Percentiles rank a stretch among this genome's conserved stretches.
Conservation (phyloP, 2,329 filamentous ascomycete species). For the Fusarium sp. region DNA sequence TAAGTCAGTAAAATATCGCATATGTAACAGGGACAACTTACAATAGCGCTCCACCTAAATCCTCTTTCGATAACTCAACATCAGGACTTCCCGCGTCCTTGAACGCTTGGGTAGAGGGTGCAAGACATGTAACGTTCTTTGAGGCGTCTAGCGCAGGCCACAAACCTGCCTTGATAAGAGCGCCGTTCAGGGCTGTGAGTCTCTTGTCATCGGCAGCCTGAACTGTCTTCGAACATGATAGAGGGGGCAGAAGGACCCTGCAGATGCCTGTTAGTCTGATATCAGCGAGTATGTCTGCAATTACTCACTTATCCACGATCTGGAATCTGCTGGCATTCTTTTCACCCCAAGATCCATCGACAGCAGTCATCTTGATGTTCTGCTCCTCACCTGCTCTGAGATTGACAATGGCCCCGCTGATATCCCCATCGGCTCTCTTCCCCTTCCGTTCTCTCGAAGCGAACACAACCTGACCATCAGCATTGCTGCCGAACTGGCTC, state of each 20-base stretch:
- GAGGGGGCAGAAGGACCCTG: conserved; percentile 27
- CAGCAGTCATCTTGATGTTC: conserved; percentile 29
- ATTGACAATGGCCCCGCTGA: background rate
- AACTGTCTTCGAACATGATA: conserved; percentile 24
- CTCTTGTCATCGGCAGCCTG: conserved; percentile 1
- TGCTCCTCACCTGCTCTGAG: conserved; percentile 28
- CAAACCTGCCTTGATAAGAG: conserved; percentile 19
- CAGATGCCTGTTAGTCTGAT: fast-evolving
- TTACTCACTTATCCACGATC: conserved; percentile 25
- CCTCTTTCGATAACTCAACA: background rate
- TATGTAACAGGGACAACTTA: background rate
- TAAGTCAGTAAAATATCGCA: background rate
- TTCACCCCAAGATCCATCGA: conserved; percentile 32
- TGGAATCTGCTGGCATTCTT: conserved; percentile 30
- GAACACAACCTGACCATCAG: conserved; percentile 32
- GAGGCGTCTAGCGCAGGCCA: conserved; percentile 26
- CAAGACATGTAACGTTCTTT: conserved; percentile 35
- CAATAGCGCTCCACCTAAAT: conserved; percentile 15
- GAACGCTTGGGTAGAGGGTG: conserved; percentile 27
- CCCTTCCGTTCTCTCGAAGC: background rate
- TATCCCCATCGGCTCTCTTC: background rate
- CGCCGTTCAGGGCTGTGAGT: conserved; percentile 16
- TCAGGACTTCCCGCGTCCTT: conserved; percentile 26
- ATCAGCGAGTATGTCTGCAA: fast-evolving
- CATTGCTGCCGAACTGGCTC: conserved; percentile 10